A percentile compares a stretch with the other conserved stretches of the same genome.
phyloP scores from a whole-genome alignment of 345 rosid species.

The Syzygium oleosum region DNA sequence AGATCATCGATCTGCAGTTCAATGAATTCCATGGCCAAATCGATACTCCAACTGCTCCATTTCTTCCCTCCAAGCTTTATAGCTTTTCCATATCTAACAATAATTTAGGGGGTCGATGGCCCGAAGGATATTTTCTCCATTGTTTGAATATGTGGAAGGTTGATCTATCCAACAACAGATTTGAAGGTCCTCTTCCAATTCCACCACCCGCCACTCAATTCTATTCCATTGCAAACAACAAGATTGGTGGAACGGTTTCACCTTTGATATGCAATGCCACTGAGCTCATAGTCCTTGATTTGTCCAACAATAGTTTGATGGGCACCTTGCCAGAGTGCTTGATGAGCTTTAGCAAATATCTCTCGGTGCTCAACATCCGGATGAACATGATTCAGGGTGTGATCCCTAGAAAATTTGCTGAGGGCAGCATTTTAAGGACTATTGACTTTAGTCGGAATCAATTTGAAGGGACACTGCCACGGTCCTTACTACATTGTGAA shows the following conservation, averaged over 20 bases:
- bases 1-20: accelerated
- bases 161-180: constrained; percentile 4
- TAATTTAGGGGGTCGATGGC: neutral
- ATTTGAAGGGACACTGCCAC: neutral
- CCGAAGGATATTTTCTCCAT: neutral
- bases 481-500: neutral
- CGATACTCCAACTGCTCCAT: neutral
- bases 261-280: neutral
- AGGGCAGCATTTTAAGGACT: neutral
- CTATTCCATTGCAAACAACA: neutral
- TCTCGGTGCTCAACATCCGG: neutral
- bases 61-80: neutral
- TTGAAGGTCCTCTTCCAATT: neutral
- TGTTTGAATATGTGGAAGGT: neutral
- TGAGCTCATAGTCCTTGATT: neutral
- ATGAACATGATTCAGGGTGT: neutral
- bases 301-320: neutral
- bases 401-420: neutral
- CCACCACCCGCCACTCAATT: neutral
- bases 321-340: neutral
- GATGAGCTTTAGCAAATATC: neutral
- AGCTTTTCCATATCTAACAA: neutral
- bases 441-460: neutral
- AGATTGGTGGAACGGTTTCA: neutral
- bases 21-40: neutral